Percentiles rank a stretch among this genome's conserved stretches.
Evolutionary conservation across 2,329 filamentous ascomycete species (phyloP).

Genomic region (Aspergillus persii): DNA sequence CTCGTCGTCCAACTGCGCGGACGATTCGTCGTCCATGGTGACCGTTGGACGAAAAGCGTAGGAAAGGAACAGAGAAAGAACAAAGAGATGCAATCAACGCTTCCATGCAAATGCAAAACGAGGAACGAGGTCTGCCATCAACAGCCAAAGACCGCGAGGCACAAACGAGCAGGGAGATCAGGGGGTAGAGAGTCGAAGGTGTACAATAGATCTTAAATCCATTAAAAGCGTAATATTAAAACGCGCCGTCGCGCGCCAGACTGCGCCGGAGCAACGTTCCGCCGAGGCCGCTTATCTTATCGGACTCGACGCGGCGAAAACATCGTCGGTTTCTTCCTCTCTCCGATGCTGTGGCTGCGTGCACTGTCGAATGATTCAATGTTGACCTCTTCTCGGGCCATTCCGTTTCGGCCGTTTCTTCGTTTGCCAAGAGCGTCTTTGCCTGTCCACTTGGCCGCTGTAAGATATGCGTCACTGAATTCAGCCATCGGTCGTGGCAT

Average conservation of each 20-base stretch:
- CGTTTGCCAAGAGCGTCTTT: conserved; percentile 9
- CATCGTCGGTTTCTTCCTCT: not conserved
- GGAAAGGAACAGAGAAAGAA: not conserved
- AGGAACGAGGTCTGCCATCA: not conserved
- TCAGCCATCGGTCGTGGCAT: conserved; percentile 70
- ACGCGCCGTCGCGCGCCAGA: conserved; percentile 12
- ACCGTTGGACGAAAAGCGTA: not conserved
- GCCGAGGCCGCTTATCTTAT: conserved; percentile 20
- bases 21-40: not conserved
- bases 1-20: not conserved
- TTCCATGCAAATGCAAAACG: not conserved
- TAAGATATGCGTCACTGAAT: conserved; percentile 56
- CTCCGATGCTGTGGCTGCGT: not conserved
- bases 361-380: conserved; percentile 40
- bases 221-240: conserved; percentile 4
- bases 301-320: conserved; percentile 8
- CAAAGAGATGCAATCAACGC: not conserved
- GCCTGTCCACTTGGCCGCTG: conserved; percentile 14
- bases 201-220: not conserved
- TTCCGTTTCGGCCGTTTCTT: conserved; percentile 13
- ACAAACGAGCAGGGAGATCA: not conserved
- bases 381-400: conserved; percentile 3
- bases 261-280: conserved; percentile 9
- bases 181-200: not conserved
- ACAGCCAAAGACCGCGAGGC: not conserved